Percentiles rank a stretch among this genome's conserved stretches.
Evolutionary conservation across 768 basidiomycete genomes (phyloP).

Genomic region (Dacryopinax spathularia): DNA sequence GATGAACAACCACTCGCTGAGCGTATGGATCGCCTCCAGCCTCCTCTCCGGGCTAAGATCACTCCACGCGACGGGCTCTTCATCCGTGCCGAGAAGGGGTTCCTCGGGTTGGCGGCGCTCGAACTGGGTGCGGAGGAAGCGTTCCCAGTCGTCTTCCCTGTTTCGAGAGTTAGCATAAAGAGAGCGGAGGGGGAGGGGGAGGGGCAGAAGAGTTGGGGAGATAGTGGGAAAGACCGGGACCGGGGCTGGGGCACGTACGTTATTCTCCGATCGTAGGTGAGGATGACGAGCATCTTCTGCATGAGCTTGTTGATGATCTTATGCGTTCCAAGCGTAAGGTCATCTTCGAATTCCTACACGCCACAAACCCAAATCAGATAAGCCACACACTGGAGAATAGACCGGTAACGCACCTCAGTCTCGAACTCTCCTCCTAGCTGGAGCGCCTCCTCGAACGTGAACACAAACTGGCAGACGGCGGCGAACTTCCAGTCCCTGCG

Average conservation of each 20-base stretch:
- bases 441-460: slow-evolving; percentile 63
- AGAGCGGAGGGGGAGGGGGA: slow-evolving; percentile 6
- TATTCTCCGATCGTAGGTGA: slow-evolving; percentile 71
- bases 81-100: slow-evolving; percentile 57
- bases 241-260: slow-evolving; percentile 34
- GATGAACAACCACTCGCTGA: slow-evolving; percentile 80
- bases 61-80: slow-evolving; percentile 45
- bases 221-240: slow-evolving; percentile 12
- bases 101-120: slow-evolving; percentile 51
- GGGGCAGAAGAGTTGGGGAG: slow-evolving; percentile 12
- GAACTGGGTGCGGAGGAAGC: slow-evolving; percentile 62
- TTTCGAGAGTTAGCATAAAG: slow-evolving; percentile 7
- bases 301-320: slow-evolving; percentile 30
- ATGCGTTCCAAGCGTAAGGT: slow-evolving; percentile 44
- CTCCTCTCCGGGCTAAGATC: slow-evolving; percentile 55
- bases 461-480: slow-evolving; percentile 79
- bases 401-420: slow-evolving; percentile 24
- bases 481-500: slow-evolving; percentile 88
- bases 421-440: slow-evolving; percentile 58
- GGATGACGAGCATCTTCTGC: slow-evolving; percentile 53
- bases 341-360: slow-evolving; percentile 60
- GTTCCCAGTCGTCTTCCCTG: slow-evolving; percentile 68
- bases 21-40: slow-evolving; percentile 55
- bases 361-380: too few species aligned
- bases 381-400: too few species aligned